Conservation (phyloP, 129 eudicot genomes). For the Helianthus tuberosus region DNA sequence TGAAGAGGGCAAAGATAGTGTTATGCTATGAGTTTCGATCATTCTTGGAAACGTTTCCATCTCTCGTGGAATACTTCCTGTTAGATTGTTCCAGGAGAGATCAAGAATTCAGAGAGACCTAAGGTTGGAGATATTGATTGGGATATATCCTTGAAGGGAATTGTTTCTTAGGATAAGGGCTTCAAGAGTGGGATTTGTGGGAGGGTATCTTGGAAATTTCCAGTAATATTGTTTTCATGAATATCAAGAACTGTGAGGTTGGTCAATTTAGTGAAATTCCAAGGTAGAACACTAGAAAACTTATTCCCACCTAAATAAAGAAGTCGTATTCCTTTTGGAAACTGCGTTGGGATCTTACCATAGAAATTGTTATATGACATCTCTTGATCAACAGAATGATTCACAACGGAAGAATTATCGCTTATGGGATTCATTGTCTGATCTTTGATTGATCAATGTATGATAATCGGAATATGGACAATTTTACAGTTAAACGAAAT, state of each 20-base stretch:
- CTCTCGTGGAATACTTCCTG: conserved; percentile 38
- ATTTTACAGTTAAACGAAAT: too few species aligned
- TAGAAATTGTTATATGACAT: conserved; percentile 43
- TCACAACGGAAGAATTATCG: too few species aligned
- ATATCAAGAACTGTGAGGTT: conserved; percentile 62
- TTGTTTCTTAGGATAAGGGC: conserved; percentile 50
- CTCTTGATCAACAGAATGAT: too few species aligned
- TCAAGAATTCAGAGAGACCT: conserved; percentile 52
- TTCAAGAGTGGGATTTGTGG: conserved; percentile 40
- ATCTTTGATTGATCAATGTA: too few species aligned
- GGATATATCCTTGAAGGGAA: conserved; percentile 45
- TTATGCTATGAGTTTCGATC: conserved; percentile 23
- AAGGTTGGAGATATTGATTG: conserved; percentile 36
- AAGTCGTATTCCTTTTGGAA: conserved; percentile 35
- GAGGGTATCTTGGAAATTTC: conserved; percentile 33
- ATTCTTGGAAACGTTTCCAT: conserved; percentile 37
- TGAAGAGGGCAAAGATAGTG: background rate
- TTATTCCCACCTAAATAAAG: conserved; percentile 48
- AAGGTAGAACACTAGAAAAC: conserved; percentile 52
- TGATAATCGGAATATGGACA: too few species aligned
- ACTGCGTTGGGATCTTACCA: conserved; percentile 43
- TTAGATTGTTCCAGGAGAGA: conserved; percentile 45
- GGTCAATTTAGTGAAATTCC: conserved; percentile 43
- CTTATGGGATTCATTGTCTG: too few species aligned
- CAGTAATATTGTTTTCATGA: conserved; percentile 48